These are phyloP conservation scores for Apophysomyces elegans DNA, from an alignment of 371 early-diverging fungal genomes.

Conservation along the genomic window DNA sequence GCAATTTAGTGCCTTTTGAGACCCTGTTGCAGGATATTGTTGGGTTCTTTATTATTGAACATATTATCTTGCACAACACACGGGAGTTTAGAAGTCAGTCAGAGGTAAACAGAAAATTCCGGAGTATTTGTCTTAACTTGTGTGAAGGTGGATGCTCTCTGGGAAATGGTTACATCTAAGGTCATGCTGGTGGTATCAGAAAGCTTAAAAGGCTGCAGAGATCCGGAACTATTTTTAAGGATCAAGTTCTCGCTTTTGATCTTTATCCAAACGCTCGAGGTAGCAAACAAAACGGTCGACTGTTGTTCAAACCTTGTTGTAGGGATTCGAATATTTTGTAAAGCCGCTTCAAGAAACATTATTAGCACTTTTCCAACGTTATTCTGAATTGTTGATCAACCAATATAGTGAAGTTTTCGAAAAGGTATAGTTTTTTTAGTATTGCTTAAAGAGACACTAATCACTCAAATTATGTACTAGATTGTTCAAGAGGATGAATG, in stretches of 20 bases:
- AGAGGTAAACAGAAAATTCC: conserved; percentile 55
- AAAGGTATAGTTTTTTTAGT: conserved; percentile 55
- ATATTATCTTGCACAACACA: conserved; percentile 87
- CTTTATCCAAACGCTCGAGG: conserved; percentile 91
- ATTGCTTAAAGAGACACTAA: neutral
- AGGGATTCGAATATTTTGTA: conserved; percentile 56
- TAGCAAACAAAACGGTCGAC: conserved; percentile 23
- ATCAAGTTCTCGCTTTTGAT: conserved; percentile 79
- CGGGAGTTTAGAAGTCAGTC: conserved; percentile 88
- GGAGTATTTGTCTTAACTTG: conserved; percentile 3
- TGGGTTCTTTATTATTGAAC: conserved; percentile 96
- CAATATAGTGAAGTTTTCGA: conserved; percentile 73
- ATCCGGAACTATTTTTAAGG: conserved; percentile 76
- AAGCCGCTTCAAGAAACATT: conserved; percentile 60
- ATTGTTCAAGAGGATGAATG: conserved; percentile 85
- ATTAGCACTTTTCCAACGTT: conserved; percentile 79
- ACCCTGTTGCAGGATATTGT: conserved; percentile 85
- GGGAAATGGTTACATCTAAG: conserved; percentile 85
- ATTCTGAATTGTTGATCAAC: conserved; percentile 77
- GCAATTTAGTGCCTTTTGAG: conserved; percentile 72
- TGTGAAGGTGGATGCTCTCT: conserved; percentile 79
- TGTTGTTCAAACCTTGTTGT: neutral
- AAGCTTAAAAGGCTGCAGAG: conserved; percentile 75
- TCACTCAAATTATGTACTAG: conserved; percentile 33
- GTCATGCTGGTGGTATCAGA: conserved; percentile 80